Percentiles rank a stretch among this genome's conserved stretches.
These are phyloP conservation scores for Rachicladosporium sp. DNA, from an alignment of 2,329 filamentous ascomycete species.

Conservation along the genomic window DNA sequence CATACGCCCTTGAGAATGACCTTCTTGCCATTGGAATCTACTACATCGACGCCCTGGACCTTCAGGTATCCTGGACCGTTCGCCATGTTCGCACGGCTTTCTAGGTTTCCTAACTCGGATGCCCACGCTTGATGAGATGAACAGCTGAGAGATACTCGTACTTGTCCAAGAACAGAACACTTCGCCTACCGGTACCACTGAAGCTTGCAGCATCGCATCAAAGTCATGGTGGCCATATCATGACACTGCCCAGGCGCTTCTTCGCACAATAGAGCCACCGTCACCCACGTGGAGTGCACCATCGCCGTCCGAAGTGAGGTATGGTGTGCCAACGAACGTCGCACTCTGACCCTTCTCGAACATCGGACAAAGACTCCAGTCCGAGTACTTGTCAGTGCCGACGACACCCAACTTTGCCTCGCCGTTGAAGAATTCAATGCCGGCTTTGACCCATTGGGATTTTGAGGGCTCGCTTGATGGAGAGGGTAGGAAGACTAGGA, in stretches of 20 bases:
- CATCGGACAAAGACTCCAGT: conserved; percentile 58
- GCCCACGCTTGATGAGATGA: no score
- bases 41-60: conserved; percentile 31
- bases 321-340: no score
- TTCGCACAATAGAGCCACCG: no score
- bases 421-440: conserved; percentile 59
- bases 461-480: conserved; percentile 6
- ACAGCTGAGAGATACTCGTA: no score
- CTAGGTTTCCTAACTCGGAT: no score
- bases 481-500: conserved; percentile 24
- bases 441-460: conserved; percentile 68
- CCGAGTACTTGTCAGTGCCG: conserved; percentile 57
- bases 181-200: no score
- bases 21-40: conserved; percentile 31
- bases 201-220: no score
- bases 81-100: not conserved
- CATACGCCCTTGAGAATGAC: conserved; percentile 35
- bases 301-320: no score
- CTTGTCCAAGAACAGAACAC: no score
- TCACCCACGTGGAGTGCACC: no score
- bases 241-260: no score
- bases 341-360: conserved; percentile 13
- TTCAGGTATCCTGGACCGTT: conserved; percentile 24
- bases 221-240: no score
- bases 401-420: conserved; percentile 58